These are phyloP conservation scores for Neonectria coccinea DNA, from an alignment of 2,329 filamentous ascomycete species.

Conservation along the genomic window DNA sequence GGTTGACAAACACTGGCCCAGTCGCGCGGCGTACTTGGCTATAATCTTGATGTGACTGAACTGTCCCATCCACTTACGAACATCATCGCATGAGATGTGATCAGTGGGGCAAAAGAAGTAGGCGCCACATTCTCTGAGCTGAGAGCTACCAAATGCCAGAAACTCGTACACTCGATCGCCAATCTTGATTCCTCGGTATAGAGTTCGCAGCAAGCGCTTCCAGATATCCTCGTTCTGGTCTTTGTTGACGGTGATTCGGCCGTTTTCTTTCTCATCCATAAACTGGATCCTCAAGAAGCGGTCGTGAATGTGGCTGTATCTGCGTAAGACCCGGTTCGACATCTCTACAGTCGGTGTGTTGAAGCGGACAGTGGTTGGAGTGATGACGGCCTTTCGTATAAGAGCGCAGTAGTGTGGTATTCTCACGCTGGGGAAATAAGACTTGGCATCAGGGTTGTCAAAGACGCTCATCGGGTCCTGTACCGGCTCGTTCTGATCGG, in stretches of 20 bases:
- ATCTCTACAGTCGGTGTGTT: constrained; percentile 83
- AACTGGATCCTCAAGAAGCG: constrained; percentile 92
- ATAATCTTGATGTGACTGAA: constrained; percentile 84
- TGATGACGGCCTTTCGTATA: constrained; percentile 82
- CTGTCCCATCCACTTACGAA: constrained; percentile 87
- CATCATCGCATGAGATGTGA: constrained; percentile 76
- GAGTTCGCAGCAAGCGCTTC: constrained; percentile 75
- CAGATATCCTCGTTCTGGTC: constrained; percentile 77
- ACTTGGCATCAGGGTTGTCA: constrained; percentile 60
- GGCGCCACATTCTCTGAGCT: constrained; percentile 90
- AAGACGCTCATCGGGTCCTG: constrained; percentile 82
- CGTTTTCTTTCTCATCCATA: constrained; percentile 78
- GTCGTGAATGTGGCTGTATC: constrained; percentile 75
- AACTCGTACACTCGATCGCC: constrained; percentile 88
- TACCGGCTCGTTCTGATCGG: constrained; percentile 70
- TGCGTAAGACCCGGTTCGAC: constrained; percentile 86
- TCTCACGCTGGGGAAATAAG: constrained; percentile 59
- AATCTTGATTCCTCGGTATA: constrained; percentile 83
- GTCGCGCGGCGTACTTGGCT: constrained; percentile 89
- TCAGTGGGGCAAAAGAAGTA: constrained; percentile 88
- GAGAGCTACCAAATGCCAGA: constrained; percentile 93
- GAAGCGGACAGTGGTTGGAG: constrained; percentile 85
- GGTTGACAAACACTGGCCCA: constrained; percentile 97
- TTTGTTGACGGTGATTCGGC: constrained; percentile 66
- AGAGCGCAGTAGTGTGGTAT: constrained; percentile 80